A percentile compares a stretch with the other conserved stretches of the same genome.
phyloP scores from a whole-genome alignment of 768 basidiomycete genomes.

The Pulveroboletus sp. region DNA sequence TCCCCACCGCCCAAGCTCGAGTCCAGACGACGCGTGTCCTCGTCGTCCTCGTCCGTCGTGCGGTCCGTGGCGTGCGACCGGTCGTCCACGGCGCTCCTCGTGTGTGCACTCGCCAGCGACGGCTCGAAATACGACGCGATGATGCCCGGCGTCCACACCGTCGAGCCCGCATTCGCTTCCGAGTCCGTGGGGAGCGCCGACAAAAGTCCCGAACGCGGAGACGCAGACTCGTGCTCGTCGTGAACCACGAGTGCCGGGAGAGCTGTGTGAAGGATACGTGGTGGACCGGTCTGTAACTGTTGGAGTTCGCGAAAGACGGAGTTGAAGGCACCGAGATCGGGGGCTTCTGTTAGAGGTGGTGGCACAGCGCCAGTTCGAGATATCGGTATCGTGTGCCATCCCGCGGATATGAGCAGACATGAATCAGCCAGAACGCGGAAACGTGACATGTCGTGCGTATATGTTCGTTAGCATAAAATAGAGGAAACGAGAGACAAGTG shows the following conservation, averaged over 20 bases:
- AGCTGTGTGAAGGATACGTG: conserved; percentile 21
- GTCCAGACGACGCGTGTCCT: not conserved
- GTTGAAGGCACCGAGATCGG: conserved; percentile 70
- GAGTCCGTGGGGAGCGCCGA: conserved; percentile 27
- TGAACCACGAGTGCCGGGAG: conserved; percentile 5
- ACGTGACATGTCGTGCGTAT: conserved; percentile 8
- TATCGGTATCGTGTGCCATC: not conserved
- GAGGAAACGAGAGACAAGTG: not conserved
- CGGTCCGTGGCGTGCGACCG: conserved; percentile 24
- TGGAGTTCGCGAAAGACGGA: conserved; percentile 64
- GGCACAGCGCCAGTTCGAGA: not conserved
- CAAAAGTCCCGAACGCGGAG: conserved; percentile 23
- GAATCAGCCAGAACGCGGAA: too few relatives aligned
- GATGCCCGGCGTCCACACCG: conserved; percentile 59
- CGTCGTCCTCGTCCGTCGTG: conserved; percentile 14
- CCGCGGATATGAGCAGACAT: too few relatives aligned
- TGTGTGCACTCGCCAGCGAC: conserved; percentile 24
- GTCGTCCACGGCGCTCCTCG: conserved; percentile 24
- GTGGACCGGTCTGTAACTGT: conserved; percentile 47
- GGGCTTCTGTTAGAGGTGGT: conserved; percentile 41
- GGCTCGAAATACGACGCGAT: conserved; percentile 54
- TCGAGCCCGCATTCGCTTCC: conserved; percentile 47
- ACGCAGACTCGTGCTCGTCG: conserved; percentile 27
- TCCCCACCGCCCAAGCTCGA: not conserved
- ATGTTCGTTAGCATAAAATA: not conserved